Percentiles rank a stretch among this genome's conserved stretches.
Conservation (phyloP, 139 green algal species). For the Pseudopediastrum boryanum region DNA sequence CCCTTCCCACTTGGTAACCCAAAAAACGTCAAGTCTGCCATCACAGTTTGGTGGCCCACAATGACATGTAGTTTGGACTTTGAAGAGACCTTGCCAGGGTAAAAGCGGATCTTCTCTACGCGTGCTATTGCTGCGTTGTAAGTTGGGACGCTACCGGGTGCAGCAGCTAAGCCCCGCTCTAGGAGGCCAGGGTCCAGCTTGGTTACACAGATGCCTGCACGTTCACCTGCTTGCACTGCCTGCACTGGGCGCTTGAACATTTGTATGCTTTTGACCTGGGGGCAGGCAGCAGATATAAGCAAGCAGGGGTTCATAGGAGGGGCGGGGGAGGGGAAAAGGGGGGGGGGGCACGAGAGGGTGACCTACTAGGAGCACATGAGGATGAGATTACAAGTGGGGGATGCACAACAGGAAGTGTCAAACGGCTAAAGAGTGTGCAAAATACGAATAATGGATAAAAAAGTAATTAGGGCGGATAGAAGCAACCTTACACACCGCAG, state of each 20-base stretch:
- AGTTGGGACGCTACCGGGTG: slow-evolving; percentile 74
- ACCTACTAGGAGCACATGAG: too few species aligned
- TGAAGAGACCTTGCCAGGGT: slow-evolving; percentile 46
- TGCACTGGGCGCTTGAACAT: slow-evolving; percentile 74
- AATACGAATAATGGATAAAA: too few species aligned
- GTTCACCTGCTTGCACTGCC: slow-evolving; percentile 63
- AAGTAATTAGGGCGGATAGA: too few species aligned
- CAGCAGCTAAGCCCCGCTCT: slow-evolving; percentile 82
- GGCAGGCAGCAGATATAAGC: too few species aligned
- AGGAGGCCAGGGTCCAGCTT: slow-evolving; percentile 83
- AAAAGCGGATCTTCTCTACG: slow-evolving; percentile 81
- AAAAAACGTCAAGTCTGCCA: slow-evolving; percentile 86
- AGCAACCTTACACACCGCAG: too few species aligned
- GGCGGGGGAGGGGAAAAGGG: too few species aligned
- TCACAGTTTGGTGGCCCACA: slow-evolving; percentile 82
- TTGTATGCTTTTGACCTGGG: slow-evolving; percentile 90
- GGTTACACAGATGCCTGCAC: slow-evolving; percentile 89
- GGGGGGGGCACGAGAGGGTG: too few species aligned
- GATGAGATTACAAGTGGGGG: too few species aligned
- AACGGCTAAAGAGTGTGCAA: too few species aligned
- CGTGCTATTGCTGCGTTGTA: slow-evolving; percentile 75
- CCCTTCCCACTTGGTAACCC: slow-evolving; percentile 51
- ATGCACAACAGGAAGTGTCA: too few species aligned
- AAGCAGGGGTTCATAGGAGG: too few species aligned
- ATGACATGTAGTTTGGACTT: slow-evolving; percentile 83